Evolutionary conservation across 164 flowering plant genomes (phyloP), one percentile per base, ranked within the genome.

Genomic region (Santalum album): DNA sequence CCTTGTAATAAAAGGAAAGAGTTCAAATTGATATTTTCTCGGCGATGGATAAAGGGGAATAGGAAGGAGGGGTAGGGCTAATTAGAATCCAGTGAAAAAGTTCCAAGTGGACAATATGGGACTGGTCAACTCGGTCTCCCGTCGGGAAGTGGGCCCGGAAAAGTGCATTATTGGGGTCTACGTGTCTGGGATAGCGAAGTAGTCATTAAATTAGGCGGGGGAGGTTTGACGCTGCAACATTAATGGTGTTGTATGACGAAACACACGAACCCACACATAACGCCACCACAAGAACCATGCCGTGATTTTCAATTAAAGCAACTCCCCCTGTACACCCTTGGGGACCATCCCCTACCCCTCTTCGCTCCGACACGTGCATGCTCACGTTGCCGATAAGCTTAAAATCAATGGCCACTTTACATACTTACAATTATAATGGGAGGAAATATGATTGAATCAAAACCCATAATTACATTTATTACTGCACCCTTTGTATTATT

Each of bases 281-380:
- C 55, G 52, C 20, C 26, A 49, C 27, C 76, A 72, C 77, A 63
- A 54, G 77, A 61, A 25, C 45, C 75, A 64, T 61, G 75, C 70
- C 65, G 44, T 15, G 53, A 47, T 54, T 61, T 61, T 69, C 57
- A 64, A 61, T 54, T 4, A 59, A 71, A 69, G 66, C 60, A 12
- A 24, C 23, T 7, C 11, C 3, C 10, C 12, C 12, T 36, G 6
- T 6, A 15, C 24, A 12, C 17, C 35, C 51, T 66, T 22, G 2
- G 1, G 1, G 55, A 48, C 68, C 62, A 24, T 51, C 65, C 69
- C 54, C 6, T 29, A n/a, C 3, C 25, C 74, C 65, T 23, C 58
- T 65, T 0, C 1, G 0, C 0, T 24, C 2, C 7, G 63, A 56
- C 79, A 67, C 74, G 74, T 69, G 55, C 40, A 25, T 38, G 21